These are phyloP conservation scores for Angomonas deanei DNA, from an alignment of 208 protist genomes.

Conservation along the genomic window DNA sequence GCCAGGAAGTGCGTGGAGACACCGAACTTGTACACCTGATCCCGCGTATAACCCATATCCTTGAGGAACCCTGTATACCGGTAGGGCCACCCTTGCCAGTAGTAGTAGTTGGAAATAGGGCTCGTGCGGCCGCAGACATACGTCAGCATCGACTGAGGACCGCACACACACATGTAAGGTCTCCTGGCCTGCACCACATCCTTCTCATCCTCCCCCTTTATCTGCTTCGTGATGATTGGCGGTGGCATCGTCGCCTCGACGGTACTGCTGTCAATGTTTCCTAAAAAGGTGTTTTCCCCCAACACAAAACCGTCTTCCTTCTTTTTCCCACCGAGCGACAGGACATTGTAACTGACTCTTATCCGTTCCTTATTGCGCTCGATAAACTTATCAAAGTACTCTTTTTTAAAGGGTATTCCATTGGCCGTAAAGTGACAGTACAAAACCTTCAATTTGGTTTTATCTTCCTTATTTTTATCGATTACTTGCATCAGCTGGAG, in stretches of 20 bases:
- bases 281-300: conserved; percentile 56
- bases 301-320: conserved; percentile 10
- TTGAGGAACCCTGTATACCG: conserved; percentile 74
- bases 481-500: conserved; percentile 82
- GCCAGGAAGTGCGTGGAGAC: conserved; percentile 76
- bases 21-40: conserved; percentile 87
- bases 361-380: conserved; percentile 34
- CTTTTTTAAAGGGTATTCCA: conserved; percentile 51
- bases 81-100: conserved; percentile 75
- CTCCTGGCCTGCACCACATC: conserved; percentile 7
- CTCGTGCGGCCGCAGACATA: conserved; percentile 69
- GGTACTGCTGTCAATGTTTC: conserved; percentile 64
- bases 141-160: conserved; percentile 66
- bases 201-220: background rate
- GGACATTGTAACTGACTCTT: conserved; percentile 56
- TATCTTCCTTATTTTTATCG: conserved; percentile 37
- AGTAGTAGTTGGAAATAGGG: conserved; percentile 48
- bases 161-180: conserved; percentile 70
- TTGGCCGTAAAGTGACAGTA: conserved; percentile 66
- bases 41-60: conserved; percentile 78
- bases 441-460: conserved; percentile 44
- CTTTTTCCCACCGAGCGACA: conserved; percentile 22
- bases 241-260: conserved; percentile 38
- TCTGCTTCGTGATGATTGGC: conserved; percentile 16
- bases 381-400: conserved; percentile 37